phyloP scores from a whole-genome alignment of 805 yeast genomes.

The Vanderwaltozyma yarrowii region DNA sequence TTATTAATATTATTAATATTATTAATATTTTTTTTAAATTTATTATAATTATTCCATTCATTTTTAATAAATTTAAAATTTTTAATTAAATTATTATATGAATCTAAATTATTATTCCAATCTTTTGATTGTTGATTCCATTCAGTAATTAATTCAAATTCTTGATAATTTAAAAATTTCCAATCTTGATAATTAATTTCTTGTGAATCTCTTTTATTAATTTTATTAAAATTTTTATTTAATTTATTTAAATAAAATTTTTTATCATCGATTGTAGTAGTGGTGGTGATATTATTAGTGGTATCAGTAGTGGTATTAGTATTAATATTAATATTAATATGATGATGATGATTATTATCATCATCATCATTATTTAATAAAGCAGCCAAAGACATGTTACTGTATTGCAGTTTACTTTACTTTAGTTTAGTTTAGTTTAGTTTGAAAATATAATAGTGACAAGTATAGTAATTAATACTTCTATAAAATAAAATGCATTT shows the following conservation, averaged over 20 bases:
- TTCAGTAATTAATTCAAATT: conserved; percentile 28
- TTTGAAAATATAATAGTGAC: no score
- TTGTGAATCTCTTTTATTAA: conserved; percentile 16
- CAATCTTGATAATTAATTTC: conserved; percentile 27
- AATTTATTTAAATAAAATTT: conserved; percentile 9
- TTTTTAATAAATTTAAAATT: conserved; percentile 13
- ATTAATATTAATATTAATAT: neutral
- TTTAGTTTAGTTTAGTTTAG: no score
- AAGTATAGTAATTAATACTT: no score
- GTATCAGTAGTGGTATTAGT: neutral
- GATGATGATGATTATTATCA: neutral
- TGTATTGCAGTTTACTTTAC: no score
- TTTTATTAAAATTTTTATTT: conserved; percentile 13
- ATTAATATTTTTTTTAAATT: neutral
- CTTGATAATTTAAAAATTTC: conserved; percentile 28
- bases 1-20: neutral
- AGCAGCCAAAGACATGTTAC: conserved; percentile 25
- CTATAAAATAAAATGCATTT: no score
- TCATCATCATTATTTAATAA: conserved; percentile 22
- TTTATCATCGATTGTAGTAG: conserved; percentile 1
- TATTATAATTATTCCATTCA: conserved; percentile 20
- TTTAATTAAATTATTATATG: conserved; percentile 6
- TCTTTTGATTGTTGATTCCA: conserved; percentile 26
- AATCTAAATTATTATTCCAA: conserved; percentile 6
- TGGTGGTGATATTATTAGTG: neutral